Conservation (phyloP, 2,329 filamentous ascomycete species). For the Alternaria ethzedia region DNA sequence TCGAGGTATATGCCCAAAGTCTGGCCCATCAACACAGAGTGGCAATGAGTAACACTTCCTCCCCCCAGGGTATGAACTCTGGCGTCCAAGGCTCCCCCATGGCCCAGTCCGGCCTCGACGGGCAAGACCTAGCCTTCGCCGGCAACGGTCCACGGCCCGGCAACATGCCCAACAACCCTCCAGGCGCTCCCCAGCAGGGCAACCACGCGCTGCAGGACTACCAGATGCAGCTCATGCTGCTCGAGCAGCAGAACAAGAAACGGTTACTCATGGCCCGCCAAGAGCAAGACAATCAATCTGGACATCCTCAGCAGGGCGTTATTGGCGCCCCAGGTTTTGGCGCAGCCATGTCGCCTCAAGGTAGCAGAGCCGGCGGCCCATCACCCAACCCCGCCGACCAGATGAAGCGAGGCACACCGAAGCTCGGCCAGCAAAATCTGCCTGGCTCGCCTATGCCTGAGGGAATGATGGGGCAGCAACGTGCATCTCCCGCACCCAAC, state of each 20-base stretch:
- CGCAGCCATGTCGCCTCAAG: slow-evolving; percentile 72
- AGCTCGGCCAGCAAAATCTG: slow-evolving; percentile 72
- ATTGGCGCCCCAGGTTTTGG: slow-evolving; percentile 63
- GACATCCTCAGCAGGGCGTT: slow-evolving; percentile 56
- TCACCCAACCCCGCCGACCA: slow-evolving; percentile 80
- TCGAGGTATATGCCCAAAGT: slow-evolving; percentile 85
- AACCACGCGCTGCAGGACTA: slow-evolving; percentile 87
- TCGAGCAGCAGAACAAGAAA: slow-evolving; percentile 89
- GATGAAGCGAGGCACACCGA: slow-evolving; percentile 79
- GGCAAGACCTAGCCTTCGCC: slow-evolving; percentile 42
- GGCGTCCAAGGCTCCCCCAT: slow-evolving; percentile 84
- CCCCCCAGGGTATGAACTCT: slow-evolving; percentile 73
- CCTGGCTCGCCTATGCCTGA: slow-evolving; percentile 73
- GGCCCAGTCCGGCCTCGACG: slow-evolving; percentile 64
- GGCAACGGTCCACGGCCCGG: slow-evolving; percentile 41
- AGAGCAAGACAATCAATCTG: slow-evolving; percentile 73
- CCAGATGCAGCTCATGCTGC: slow-evolving; percentile 86
- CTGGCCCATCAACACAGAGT: slow-evolving; percentile 82
- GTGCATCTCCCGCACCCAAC: slow-evolving; percentile 67
- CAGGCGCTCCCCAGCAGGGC: slow-evolving; percentile 60
- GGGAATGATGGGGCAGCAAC: slow-evolving; percentile 67
- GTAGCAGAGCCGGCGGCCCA: slow-evolving; percentile 70
- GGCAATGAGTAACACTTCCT: slow-evolving; percentile 80
- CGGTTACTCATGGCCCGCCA: slow-evolving; percentile 81
- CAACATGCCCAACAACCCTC: slow-evolving; percentile 67